Base-by-base conservation (phyloP, 2,329 filamentous ascomycete genomes). In the Ophioceras dolichostomum region DNA sequence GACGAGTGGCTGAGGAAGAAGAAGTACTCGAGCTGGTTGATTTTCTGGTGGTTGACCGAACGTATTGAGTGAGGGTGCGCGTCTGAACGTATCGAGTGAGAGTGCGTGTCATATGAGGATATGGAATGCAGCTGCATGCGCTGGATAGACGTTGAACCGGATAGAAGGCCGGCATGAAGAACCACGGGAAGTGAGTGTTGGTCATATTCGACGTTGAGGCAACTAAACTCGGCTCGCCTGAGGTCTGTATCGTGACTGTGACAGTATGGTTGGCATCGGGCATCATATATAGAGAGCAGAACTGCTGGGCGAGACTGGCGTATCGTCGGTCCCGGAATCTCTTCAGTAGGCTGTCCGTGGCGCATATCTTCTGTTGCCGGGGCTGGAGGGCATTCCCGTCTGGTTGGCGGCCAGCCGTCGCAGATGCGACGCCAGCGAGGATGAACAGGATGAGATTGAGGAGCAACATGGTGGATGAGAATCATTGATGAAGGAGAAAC, bases 121-220 rank as follows among this genome's bases (percentile, higher is more conserved):
- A 14, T 12, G 31, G 9, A n/a, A 32, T 21, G 31, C 36, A 38
- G 21, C 29, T 19, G 30, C 36, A 38, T 14, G 36, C 36, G 29
- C 36, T 38, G 9, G 36, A 38, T 20, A 38, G 16, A 13, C 31
- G 29, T 4, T 13, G 4, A 16, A 18, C 29, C 20, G 14, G n/a
- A 17, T 38, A 38, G 10, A 24, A 36, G 5, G 34, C 18, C 7
- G 36, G 27, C 19, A 38, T n/a, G 18, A 38, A 21, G 10, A 30
- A 30, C 13, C 29, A 38, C 8, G 36, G 36, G 30, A 28, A 38
- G 22, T 16, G 7, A 12, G 22, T 26, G 7, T 7, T 8, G 12
- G 22, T 26, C 22, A 26, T 26, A 12, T 26, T 12, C 7, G 22
- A 8, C 22, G 12, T 8, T 26, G 8, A 26, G 22, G 8, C 22